phyloP scores from a whole-genome alignment of 331 rosid genomes.

The Dryas integrifolia region DNA sequence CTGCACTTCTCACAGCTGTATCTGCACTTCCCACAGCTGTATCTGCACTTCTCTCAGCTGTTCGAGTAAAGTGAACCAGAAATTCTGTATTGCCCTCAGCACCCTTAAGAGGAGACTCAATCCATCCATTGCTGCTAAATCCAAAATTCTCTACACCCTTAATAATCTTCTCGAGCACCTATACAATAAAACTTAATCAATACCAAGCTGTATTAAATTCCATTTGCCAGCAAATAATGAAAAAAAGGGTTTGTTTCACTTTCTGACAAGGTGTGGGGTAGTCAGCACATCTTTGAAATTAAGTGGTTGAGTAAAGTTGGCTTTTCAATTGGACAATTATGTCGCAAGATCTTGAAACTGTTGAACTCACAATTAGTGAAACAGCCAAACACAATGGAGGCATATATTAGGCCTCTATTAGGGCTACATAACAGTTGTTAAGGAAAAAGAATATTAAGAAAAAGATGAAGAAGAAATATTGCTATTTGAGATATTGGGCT shows the following conservation, averaged over 20 bases:
- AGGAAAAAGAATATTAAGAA: neutral
- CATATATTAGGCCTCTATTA: neutral
- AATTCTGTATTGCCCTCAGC: conserved; percentile 94
- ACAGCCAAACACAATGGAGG: neutral
- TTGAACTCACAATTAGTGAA: neutral
- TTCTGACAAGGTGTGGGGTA: neutral
- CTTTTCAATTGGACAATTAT: neutral
- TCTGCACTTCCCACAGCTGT: conserved; percentile 12
- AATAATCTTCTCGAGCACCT: conserved; percentile 85
- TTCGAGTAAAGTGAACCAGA: conserved; percentile 65
- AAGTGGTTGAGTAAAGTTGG: no score
- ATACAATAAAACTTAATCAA: conserved; percentile 16
- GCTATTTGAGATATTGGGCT: neutral
- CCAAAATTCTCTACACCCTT: conserved; percentile 80
- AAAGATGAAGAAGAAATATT: neutral
- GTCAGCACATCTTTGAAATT: no score
- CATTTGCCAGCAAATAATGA: neutral
- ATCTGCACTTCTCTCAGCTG: conserved; percentile 9
- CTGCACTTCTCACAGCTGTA: conserved; percentile 15
- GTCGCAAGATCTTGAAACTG: neutral
- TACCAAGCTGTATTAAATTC: neutral
- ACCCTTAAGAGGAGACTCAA: conserved; percentile 89
- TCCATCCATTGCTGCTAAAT: conserved; percentile 74
- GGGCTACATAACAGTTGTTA: neutral
- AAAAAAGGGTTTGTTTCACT: neutral